Conservation (phyloP, 2,329 filamentous ascomycete genomes). For the Hypoxylon sp. region DNA sequence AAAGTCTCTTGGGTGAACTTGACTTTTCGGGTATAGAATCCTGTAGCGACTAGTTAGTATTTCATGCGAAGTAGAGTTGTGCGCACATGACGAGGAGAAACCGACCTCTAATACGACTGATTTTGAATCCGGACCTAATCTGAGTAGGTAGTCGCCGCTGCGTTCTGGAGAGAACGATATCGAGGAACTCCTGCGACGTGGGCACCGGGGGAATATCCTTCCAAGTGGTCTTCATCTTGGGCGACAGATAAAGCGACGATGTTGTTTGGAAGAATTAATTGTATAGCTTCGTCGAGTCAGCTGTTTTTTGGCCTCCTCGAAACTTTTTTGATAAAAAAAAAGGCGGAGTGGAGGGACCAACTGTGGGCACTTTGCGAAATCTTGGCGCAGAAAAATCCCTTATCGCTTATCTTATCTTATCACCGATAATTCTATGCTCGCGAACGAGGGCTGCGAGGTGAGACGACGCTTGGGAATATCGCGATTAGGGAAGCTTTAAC, state of each 20-base stretch:
- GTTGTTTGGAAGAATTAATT: constrained; percentile 17
- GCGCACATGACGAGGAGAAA: constrained; percentile 10
- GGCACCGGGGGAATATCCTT: constrained; percentile 90
- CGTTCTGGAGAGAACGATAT: constrained; percentile 95
- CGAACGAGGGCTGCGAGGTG: neutral
- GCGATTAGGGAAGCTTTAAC: neutral
- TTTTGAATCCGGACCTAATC: constrained; percentile 96
- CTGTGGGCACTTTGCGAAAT: constrained; percentile 42
- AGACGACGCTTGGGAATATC: constrained; percentile 11
- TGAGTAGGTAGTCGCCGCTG: constrained; percentile 95
- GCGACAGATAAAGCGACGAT: constrained; percentile 48
- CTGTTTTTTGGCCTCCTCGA: constrained; percentile 23
- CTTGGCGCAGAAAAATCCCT: constrained; percentile 46
- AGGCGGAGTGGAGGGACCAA: constrained; percentile 38
- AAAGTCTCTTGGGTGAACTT: constrained; percentile 99
- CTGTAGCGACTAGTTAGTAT: constrained; percentile 50
- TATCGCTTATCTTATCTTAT: constrained; percentile 45
- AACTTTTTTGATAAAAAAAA: constrained; percentile 40
- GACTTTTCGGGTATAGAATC: constrained; percentile 96
- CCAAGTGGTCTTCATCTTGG: constrained; percentile 74
- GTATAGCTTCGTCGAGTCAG: constrained; percentile 15
- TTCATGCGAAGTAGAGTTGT: neutral
- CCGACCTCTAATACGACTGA: constrained; percentile 84
- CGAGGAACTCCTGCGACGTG: constrained; percentile 94
- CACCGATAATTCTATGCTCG: constrained; percentile 25